A percentile compares a stretch with the other conserved stretches of the same genome.
Conservation (phyloP, 164 flowering plant genomes). For the Brasenia schreberi region DNA sequence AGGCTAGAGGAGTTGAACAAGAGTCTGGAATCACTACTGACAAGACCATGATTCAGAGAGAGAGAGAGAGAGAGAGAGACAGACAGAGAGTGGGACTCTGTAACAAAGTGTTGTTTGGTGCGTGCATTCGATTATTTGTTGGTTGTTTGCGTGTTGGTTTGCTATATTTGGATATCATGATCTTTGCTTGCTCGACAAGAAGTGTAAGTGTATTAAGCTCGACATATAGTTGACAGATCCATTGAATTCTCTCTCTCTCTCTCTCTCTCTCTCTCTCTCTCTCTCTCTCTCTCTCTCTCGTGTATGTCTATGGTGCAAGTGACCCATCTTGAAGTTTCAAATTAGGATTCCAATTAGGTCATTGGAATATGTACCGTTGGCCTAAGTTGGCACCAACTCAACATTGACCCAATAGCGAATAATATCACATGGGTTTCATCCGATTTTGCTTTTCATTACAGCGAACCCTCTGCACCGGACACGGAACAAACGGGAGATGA, state of each 20-base stretch:
- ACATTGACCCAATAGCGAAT: background rate
- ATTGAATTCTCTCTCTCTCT: background rate
- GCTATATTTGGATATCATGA: background rate
- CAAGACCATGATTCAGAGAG: background rate
- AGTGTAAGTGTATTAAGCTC: background rate
- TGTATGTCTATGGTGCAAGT: background rate
- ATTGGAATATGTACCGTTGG: background rate
- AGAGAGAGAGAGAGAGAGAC: background rate
- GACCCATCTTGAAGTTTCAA: background rate
- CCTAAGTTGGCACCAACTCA: background rate
- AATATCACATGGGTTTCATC: background rate
- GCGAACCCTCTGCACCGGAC: no score
- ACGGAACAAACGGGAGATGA: no score
- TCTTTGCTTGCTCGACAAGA: background rate
- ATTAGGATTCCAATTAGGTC: background rate
- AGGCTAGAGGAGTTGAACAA: slow-evolving; percentile 87
- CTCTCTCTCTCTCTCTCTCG: background rate
- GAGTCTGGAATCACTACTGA: slow-evolving; percentile 35
- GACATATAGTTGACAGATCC: background rate
- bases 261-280: no score
- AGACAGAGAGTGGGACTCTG: background rate
- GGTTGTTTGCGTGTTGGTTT: background rate
- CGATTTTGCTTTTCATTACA: background rate
- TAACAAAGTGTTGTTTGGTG: background rate
- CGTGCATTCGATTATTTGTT: background rate